These are phyloP conservation scores for Penicillium sp. DNA, from an alignment of 2,329 filamentous ascomycete genomes.

Conservation along the genomic window DNA sequence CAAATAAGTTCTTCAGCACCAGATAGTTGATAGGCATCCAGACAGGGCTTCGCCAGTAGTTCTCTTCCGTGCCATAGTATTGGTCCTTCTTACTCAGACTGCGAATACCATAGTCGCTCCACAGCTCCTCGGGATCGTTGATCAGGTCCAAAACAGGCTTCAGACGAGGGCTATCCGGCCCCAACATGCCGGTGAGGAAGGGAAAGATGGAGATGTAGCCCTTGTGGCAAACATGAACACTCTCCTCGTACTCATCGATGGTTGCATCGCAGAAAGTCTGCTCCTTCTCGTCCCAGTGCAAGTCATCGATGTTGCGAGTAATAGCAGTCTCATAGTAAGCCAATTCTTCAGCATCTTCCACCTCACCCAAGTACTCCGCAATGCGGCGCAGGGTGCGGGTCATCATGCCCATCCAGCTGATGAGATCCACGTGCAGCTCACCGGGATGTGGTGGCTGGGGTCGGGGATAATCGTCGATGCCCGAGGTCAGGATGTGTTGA, in stretches of 20 bases:
- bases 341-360: slow-evolving; percentile 75
- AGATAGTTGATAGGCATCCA: slow-evolving; percentile 98
- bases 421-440: slow-evolving; percentile 91
- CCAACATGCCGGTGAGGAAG: slow-evolving; percentile 80
- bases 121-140: slow-evolving; percentile 80
- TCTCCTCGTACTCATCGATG: slow-evolving; percentile 93
- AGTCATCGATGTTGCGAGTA: slow-evolving; percentile 79
- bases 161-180: slow-evolving; percentile 71
- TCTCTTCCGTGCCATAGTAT: slow-evolving; percentile 87
- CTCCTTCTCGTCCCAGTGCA: slow-evolving; percentile 84
- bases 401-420: slow-evolving; percentile 98
- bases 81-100: slow-evolving; percentile 82
- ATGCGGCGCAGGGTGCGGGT: slow-evolving; percentile 80
- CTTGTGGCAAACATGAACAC: slow-evolving; percentile 87
- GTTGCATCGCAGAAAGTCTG: slow-evolving; percentile 93
- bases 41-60: slow-evolving; percentile 93
- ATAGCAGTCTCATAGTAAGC: slow-evolving; percentile 74
- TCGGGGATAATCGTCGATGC: slow-evolving; percentile 93
- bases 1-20: slow-evolving; percentile 73
- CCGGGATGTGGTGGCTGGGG: slow-evolving; percentile 91
- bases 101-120: slow-evolving; percentile 83
- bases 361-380: slow-evolving; percentile 71
- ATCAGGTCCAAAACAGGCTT: slow-evolving; percentile 76
- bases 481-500: slow-evolving; percentile 85
- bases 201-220: slow-evolving; percentile 94